Evolutionary conservation across 805 yeast species (phyloP), one percentile per base, ranked within the genome.

Genomic region (Pichia deserticola): DNA sequence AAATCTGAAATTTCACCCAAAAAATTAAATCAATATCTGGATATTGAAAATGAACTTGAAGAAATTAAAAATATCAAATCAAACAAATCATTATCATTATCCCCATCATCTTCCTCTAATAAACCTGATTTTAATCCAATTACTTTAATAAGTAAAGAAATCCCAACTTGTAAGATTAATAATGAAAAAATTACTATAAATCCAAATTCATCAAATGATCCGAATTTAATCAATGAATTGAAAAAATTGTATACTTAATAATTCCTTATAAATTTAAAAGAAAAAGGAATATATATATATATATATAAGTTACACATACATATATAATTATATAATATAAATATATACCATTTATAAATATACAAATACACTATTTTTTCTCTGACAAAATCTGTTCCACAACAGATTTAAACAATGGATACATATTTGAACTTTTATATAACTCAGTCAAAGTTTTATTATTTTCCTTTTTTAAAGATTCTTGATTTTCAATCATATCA

Each of bases 401-500:
- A n/a, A 84, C 76, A 2, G 60, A 64, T 15, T 64, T 64, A 56
- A 80, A 84, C 10, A 77, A 61, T 6, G 72, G 70, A 35, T 67
- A 67, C 53, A 75, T 59, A 20, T 69, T 69, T 28, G 68, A 63
- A 34, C 59, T 58, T 37, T 60, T 50, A 53, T 77, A 78, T 40
- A 67, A 56, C 12, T 70, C 67, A 3, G 70, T 57, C 40, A 77
- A 55, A 5, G 60, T 60, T 20, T 61, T 57, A 4, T 59, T 54
- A 32, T 64, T 58, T 49, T 72, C 72, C 45, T 72, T 64, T 57
- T 81, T 83, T 47, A 68, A 67, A 61, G 89, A 96, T 5, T 87
- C 64, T 57, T 85, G 89, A 48, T 69, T 72, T 64, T 93, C 99
- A n/a, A 93, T 79, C 73, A 89, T 66, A 57, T 87, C 89, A 36